Conservation (phyloP, 805 yeast species). For the Candida glaebosa region DNA sequence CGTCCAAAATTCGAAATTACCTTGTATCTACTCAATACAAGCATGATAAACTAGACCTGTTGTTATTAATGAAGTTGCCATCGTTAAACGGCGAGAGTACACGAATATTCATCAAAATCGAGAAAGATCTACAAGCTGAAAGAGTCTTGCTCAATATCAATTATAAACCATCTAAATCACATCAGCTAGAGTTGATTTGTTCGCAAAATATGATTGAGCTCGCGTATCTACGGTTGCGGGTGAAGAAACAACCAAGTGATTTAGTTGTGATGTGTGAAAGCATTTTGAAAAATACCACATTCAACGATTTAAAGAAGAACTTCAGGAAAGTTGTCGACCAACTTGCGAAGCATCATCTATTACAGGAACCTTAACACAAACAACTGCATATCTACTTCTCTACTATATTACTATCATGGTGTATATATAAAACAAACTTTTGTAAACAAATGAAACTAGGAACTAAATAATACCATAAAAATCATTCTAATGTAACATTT, state of each 20-base stretch:
- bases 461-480: neutral
- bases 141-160: slow-evolving; percentile 12
- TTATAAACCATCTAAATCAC: neutral
- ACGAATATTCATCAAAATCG: slow-evolving; percentile 13
- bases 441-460: slow-evolving; percentile 1
- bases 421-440: slow-evolving; percentile 3
- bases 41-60: slow-evolving; percentile 24
- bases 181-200: slow-evolving; percentile 20
- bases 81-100: slow-evolving; percentile 6
- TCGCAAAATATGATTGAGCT: slow-evolving; percentile 15
- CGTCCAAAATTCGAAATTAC: slow-evolving; percentile 16
- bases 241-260: neutral
- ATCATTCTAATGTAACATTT: neutral
- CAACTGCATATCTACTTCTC: neutral
- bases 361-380: too few species aligned
- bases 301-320: slow-evolving; percentile 15
- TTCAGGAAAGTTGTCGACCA: slow-evolving; percentile 12
- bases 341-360: slow-evolving; percentile 1
- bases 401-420: slow-evolving; percentile 2
- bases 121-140: slow-evolving; percentile 25
- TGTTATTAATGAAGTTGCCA: slow-evolving; percentile 10
- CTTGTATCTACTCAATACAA: slow-evolving; percentile 27
- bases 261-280: slow-evolving; percentile 11
- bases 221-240: slow-evolving; percentile 7
- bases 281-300: slow-evolving; percentile 12